Percentiles rank a stretch among this genome's conserved stretches.
Evolutionary conservation across 768 basidiomycete species (phyloP).

Genomic region (Collybia mongolica): DNA sequence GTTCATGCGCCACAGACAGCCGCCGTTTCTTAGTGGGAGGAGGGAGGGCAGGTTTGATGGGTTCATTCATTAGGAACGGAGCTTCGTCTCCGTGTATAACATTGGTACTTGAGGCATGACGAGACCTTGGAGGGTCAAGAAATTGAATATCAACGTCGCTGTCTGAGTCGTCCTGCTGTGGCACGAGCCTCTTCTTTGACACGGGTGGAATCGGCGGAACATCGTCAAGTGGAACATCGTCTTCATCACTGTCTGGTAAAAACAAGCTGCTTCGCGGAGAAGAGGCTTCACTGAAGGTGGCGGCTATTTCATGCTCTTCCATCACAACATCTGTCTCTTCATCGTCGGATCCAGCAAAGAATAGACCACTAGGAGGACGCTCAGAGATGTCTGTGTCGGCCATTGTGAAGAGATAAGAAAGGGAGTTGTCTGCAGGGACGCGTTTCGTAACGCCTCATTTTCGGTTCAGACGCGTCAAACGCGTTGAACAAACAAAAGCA

Average conservation of each 20-base stretch:
- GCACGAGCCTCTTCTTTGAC: constrained; percentile 15
- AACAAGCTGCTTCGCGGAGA: constrained; percentile 26
- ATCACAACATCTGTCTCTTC: constrained; percentile 32
- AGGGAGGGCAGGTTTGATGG: constrained; percentile 17
- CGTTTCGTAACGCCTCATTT: constrained; percentile 17
- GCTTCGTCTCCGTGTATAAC: constrained; percentile 32
- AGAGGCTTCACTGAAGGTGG: constrained; percentile 12
- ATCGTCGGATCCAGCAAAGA: constrained; percentile 64
- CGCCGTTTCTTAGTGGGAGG: constrained; percentile 57
- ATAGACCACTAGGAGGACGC: constrained; percentile 38
- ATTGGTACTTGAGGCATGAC: constrained; percentile 6
- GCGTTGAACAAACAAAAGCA: constrained; percentile 36
- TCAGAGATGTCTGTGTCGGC: constrained; percentile 23
- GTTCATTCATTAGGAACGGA: constrained; percentile 36
- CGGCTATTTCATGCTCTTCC: constrained; percentile 13
- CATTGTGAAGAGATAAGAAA: constrained; percentile 13
- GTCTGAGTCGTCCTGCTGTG: constrained; percentile 11
- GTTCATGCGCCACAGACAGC: constrained; percentile 28
- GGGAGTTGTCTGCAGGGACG: constrained; percentile 14
- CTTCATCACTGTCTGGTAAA: constrained; percentile 35
- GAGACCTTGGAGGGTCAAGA: constrained; percentile 19
- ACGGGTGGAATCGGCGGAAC: constrained; percentile 3
- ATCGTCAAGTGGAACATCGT: constrained; percentile 12
- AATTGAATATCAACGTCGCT: constrained; percentile 18
- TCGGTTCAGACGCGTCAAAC: constrained; percentile 32